phyloP scores from a whole-genome alignment of 2,329 filamentous ascomycete genomes.

The Sporothrix sp. region DNA sequence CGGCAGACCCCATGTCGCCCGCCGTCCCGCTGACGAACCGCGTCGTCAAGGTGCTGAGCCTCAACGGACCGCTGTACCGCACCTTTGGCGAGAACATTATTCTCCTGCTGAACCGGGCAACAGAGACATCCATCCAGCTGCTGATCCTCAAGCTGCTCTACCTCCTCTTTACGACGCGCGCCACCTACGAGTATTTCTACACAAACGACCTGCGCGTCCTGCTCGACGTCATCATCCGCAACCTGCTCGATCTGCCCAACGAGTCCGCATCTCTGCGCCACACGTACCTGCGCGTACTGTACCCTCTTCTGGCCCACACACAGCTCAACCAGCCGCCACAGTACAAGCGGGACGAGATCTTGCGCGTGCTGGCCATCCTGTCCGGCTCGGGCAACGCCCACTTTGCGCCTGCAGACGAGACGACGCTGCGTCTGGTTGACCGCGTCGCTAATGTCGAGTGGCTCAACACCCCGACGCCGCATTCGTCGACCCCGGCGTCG shows the following conservation, averaged over 20 bases:
- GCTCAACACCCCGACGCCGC: constrained; percentile 39
- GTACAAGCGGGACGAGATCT: constrained; percentile 83
- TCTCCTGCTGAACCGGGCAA: constrained; percentile 85
- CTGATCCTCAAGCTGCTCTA: constrained; percentile 96
- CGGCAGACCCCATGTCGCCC: constrained; percentile 30
- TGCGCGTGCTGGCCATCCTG: constrained; percentile 64
- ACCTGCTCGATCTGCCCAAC: constrained; percentile 88
- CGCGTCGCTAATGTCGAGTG: constrained; percentile 61
- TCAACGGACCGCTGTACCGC: constrained; percentile 71
- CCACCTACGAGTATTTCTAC: constrained; percentile 97
- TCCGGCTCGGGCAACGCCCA: constrained; percentile 57
- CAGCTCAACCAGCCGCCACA: constrained; percentile 78
- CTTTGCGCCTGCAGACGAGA: constrained; percentile 73
- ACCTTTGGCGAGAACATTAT: constrained; percentile 98
- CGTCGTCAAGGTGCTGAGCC: constrained; percentile 81
- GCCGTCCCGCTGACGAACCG: constrained; percentile 67
- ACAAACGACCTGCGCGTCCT: constrained; percentile 93
- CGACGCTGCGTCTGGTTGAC: constrained; percentile 65
- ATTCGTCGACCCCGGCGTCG: constrained; percentile 3
- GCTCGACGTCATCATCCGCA: constrained; percentile 90
- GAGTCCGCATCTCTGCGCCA: constrained; percentile 71
- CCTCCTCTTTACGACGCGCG: constrained; percentile 82
- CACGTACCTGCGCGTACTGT: constrained; percentile 87
- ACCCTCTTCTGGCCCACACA: constrained; percentile 82
- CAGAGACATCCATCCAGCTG: constrained; percentile 85